Conservation (phyloP, 306 rosid genomes). For the Betula pendula region DNA sequence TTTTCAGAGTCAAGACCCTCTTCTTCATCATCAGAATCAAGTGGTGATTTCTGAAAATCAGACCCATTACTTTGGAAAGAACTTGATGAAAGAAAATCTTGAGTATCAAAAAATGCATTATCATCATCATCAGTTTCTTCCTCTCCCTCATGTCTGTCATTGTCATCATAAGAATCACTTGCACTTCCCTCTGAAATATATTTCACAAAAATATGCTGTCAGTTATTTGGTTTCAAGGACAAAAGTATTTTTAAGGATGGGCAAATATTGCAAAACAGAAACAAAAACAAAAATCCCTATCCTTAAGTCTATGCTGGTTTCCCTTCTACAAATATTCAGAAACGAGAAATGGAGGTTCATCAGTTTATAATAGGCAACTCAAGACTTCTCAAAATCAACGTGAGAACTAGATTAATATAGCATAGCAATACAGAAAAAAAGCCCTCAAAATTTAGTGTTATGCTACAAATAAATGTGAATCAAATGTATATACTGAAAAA, state of each 20-base stretch:
- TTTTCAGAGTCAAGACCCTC: conserved; percentile 44
- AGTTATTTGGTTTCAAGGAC: background rate
- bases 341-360: background rate
- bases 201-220: conserved; percentile 6
- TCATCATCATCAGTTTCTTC: conserved; percentile 73
- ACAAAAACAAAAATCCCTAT: background rate
- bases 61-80: conserved; percentile 57
- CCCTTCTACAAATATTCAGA: background rate
- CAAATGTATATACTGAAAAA: background rate
- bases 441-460: background rate
- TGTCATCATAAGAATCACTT: conserved; percentile 73
- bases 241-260: background rate
- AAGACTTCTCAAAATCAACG: background rate
- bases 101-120: conserved; percentile 79
- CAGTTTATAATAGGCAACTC: background rate
- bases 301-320: background rate
- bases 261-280: background rate
- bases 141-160: conserved; percentile 64
- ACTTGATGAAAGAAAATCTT: conserved; percentile 64
- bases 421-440: background rate
- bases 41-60: conserved; percentile 43
- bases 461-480: background rate
- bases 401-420: background rate
- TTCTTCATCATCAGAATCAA: conserved; percentile 52
- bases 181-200: conserved; percentile 69